Base-by-base conservation (phyloP, 2,329 filamentous ascomycete species). In the Ophiostoma sp. region DNA sequence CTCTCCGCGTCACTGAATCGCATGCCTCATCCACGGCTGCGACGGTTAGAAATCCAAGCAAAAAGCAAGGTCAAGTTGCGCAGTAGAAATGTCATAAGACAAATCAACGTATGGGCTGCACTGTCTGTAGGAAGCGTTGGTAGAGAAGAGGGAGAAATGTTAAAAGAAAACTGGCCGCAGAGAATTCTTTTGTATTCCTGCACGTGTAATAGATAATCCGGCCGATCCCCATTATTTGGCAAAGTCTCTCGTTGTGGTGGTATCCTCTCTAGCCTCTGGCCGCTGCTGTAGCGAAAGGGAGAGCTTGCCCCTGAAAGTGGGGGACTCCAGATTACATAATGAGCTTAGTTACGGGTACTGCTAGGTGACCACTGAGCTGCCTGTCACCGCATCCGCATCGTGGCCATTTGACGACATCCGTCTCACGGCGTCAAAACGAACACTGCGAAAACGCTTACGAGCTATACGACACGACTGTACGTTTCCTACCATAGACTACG, bases 121-220 rank as follows among this genome's bases (percentile, higher is more conserved):
- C 91, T 94, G 91, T 94, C 91, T 93, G 82, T 82, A 83, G 88
- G 89, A 84, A 85, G 89, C 89, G 88, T 89, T 86, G 81, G 74
- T 73, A 67, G 47, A 27, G 70, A 68, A 67, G 41, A 27, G 44
- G 70, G 67, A 70, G 66, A 62, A 58, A 64, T 11, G 14, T 11
- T 45, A 6, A 44, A 36, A 65, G 42, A 11, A 45, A 38, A 65
- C 71, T 71, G 65, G 69, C 70, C 40, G 52, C 63, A 18, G 27
- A 41, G 47, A 58, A 62, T 42, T 42, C 40, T 63, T 63, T 44
- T 63, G 60, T 63, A 63, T 41, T 41, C 14, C 60, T 42, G 16
- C 60, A 27, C 40, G 60, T n/a, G 4, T 18, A 42, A 63, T 44
- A 42, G 60, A 42, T 63, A 18, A 42, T 63, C 60, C 60, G 60